Evolutionary conservation across 2,329 filamentous ascomycete genomes (phyloP), one percentile per base, ranked within the genome.

Genomic region (Apiospora arundinis): DNA sequence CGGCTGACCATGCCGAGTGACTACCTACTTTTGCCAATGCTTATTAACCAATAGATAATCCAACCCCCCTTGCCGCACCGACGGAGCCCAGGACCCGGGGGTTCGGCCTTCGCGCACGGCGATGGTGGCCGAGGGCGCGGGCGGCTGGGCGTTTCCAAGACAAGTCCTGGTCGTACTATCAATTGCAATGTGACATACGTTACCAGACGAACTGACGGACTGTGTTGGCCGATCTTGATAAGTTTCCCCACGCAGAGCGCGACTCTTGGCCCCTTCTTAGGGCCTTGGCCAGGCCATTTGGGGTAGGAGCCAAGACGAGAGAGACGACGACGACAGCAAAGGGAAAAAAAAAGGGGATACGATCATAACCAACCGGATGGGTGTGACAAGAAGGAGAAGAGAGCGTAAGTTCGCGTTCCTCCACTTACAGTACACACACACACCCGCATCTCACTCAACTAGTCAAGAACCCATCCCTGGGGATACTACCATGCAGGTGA

Each of bases 201-300:
- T 60, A 60, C 52, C 25, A 32, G 52, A 60, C 28, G 52, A 60
- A 60, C 52, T 8, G 18, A 63, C 21, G 32, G 56, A n/a, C 56
- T 40, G 56, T 63, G 28, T 63, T 14, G 56, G 56, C 40, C 56
- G 56, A 63, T 63, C 56, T 63, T 63, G 56, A n/a, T 63, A n/a
- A 21, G 9, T 3, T 21, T 37, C 52, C 28, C 52, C 52, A 60
- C 18, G 52, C 28, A 60, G 21, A 6, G 52, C 14, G 52, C 16
- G 14, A 32, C 25, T 60, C 28, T 60, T 60, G 52, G 28, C 52
- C 52, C 52, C 18, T 60, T 60, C 9, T 9, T 49, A 23, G 48
- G 52, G 52, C 25, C 52, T 21, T 18, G 52, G 52, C 52, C 52
- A 6, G 3, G 52, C 16, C 42, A 45, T 45, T 14, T 60, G 37